Evolutionary conservation across 257 asterid genomes (phyloP).

Genomic region (Cynanchum wilfordii): DNA sequence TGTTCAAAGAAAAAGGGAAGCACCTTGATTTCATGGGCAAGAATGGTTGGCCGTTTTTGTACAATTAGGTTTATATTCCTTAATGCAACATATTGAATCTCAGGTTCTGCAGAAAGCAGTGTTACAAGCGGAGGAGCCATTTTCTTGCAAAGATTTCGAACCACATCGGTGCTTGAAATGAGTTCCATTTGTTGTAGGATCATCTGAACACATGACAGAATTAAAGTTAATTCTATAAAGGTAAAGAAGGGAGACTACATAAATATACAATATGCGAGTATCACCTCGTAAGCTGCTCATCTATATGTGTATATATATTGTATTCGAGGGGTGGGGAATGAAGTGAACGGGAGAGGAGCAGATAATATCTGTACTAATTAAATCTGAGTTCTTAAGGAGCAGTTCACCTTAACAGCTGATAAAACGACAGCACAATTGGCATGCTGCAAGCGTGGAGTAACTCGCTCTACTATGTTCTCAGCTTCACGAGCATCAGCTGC

Average conservation of each 20-base stretch:
- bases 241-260: not conserved
- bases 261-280: not conserved
- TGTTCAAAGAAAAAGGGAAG: not conserved
- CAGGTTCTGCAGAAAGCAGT: slow-evolving; percentile 94
- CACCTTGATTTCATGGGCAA: slow-evolving; percentile 97
- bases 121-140: slow-evolving; percentile 99
- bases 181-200: slow-evolving; percentile 99
- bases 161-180: slow-evolving; percentile 94
- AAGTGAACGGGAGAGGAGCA: not conserved
- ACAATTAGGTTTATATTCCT: slow-evolving; percentile 95
- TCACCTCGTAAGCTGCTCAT: not conserved
- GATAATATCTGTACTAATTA: not conserved
- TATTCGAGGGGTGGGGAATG: not conserved
- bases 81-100: slow-evolving; percentile 90
- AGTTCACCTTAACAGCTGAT: slow-evolving; percentile 81
- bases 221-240: slow-evolving; percentile 5
- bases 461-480: slow-evolving; percentile 94
- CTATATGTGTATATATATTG: no score
- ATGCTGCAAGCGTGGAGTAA: slow-evolving; percentile 96
- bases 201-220: slow-evolving; percentile 54
- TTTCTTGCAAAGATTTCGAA: slow-evolving; percentile 96
- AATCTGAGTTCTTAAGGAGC: not conserved
- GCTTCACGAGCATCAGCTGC: slow-evolving; percentile 98
- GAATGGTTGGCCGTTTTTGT: slow-evolving; percentile 93
- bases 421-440: slow-evolving; percentile 99